Conservation (phyloP, 306 rosid genomes). For the Datisca glomerata region DNA sequence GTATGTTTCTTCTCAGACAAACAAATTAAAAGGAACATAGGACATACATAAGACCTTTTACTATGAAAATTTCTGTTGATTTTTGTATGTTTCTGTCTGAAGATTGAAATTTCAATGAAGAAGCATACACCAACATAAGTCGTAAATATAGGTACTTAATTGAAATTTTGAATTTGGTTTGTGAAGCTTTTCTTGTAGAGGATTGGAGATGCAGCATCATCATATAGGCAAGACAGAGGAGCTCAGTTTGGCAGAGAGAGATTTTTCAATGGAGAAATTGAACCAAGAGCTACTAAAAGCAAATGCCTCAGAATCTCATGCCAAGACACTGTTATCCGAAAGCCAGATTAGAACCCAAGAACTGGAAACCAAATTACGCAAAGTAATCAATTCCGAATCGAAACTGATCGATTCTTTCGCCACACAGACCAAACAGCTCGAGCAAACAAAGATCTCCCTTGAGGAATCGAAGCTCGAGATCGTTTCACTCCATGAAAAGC, state of each 20-base stretch:
- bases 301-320: slow-evolving; percentile 27
- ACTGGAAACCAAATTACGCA: slow-evolving; percentile 31
- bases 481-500: slow-evolving; percentile 23
- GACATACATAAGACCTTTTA: no score
- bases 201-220: not conserved
- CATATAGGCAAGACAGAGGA: slow-evolving; percentile 8
- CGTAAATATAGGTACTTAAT: no score
- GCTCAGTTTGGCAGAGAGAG: slow-evolving; percentile 13
- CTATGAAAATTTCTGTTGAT: no score
- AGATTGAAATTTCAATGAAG: no score
- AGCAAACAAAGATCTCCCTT: slow-evolving; percentile 34
- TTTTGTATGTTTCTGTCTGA: no score
- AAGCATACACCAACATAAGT: no score
- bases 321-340: slow-evolving; percentile 12
- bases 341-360: slow-evolving; percentile 26
- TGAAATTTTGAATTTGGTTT: no score
- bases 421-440: slow-evolving; percentile 49
- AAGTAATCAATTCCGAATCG: slow-evolving; percentile 39
- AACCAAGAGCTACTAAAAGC: slow-evolving; percentile 3
- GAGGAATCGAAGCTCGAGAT: slow-evolving; percentile 53
- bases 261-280: slow-evolving; percentile 3
- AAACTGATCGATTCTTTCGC: slow-evolving; percentile 42
- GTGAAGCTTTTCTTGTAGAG: no score
- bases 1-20: no score
- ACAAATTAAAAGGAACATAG: no score